Conservation (phyloP, 441 rosid genomes). For the Erodium moschatum region DNA sequence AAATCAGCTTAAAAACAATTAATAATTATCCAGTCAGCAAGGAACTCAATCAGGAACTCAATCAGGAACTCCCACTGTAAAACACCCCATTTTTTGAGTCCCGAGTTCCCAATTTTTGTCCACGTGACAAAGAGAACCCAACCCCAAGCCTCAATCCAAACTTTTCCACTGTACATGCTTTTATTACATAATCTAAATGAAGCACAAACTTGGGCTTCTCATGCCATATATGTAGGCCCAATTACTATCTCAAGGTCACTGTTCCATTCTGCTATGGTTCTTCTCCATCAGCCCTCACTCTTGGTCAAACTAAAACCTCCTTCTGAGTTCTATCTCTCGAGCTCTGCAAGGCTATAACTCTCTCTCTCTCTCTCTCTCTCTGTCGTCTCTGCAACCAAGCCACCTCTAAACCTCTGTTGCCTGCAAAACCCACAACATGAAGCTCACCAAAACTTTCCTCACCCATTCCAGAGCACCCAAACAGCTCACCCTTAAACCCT, state of each 20-base stretch:
- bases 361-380: background rate
- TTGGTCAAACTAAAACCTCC: too few species aligned
- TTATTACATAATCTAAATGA: too few species aligned
- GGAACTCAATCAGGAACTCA: too few species aligned
- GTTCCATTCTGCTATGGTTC: background rate
- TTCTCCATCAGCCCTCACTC: background rate
- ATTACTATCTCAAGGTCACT: background rate
- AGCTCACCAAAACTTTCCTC: slow-evolving; percentile 16
- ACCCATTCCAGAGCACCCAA: slow-evolving; percentile 15
- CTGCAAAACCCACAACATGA: slow-evolving; percentile 24
- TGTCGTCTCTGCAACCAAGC: background rate
- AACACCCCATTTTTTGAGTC: too few species aligned
- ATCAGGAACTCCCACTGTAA: too few species aligned
- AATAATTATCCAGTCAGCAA: too few species aligned
- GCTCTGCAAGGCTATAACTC: background rate
- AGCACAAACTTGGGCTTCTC: background rate
- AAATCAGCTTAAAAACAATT: too few species aligned
- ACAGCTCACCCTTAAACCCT: background rate
- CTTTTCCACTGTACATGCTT: too few species aligned
- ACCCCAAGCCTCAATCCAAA: too few species aligned
- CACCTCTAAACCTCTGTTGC: background rate
- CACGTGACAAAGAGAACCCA: too few species aligned
- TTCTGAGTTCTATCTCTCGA: background rate
- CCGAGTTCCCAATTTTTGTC: too few species aligned
- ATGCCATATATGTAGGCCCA: background rate